phyloP scores from a whole-genome alignment of 306 rosid species.

The cucumber (Cucumis sativus) region DNA sequence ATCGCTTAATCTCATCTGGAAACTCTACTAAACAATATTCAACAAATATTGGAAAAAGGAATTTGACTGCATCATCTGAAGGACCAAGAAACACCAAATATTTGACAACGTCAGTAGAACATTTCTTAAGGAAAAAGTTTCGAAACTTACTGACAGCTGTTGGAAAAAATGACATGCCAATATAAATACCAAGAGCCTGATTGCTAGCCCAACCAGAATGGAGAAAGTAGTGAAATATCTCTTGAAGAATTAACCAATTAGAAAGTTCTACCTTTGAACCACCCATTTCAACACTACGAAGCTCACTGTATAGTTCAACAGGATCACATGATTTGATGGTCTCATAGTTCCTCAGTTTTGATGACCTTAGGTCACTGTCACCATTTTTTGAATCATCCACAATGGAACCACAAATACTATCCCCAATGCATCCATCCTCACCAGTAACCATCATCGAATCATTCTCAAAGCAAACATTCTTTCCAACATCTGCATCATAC shows the following conservation, averaged over 20 bases:
- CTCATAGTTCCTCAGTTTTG: slow-evolving; percentile 12
- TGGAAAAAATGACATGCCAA: slow-evolving; percentile 82
- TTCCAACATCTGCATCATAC: slow-evolving; percentile 39
- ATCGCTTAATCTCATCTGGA: slow-evolving; percentile 62
- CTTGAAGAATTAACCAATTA: slow-evolving; percentile 31
- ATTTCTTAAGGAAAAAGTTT: slow-evolving; percentile 34
- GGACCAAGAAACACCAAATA: slow-evolving; percentile 59
- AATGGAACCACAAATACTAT: slow-evolving; percentile 5
- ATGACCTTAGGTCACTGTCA: slow-evolving; percentile 13
- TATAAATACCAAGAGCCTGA: slow-evolving; percentile 87
- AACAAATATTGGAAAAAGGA: slow-evolving; percentile 75
- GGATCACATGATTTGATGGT: slow-evolving; percentile 36
- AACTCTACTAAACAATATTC: slow-evolving; percentile 71
- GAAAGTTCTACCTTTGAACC: slow-evolving; percentile 20
- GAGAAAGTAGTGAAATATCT: slow-evolving; percentile 29
- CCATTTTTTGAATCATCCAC: slow-evolving; percentile 17
- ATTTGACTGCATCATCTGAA: slow-evolving; percentile 49
- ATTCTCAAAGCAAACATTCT: slow-evolving; percentile 17
- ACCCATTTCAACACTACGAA: slow-evolving; percentile 21
- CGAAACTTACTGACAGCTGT: slow-evolving; percentile 55
- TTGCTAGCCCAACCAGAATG: slow-evolving; percentile 73
- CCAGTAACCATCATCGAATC: slow-evolving; percentile 10
- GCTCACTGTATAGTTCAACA: slow-evolving; percentile 41
- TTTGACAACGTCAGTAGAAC: slow-evolving; percentile 35
- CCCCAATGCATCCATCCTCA: slow-evolving; percentile 17